Base-by-base conservation (phyloP, 2,329 filamentous ascomycete genomes). In the Uncinocarpus reesii region DNA sequence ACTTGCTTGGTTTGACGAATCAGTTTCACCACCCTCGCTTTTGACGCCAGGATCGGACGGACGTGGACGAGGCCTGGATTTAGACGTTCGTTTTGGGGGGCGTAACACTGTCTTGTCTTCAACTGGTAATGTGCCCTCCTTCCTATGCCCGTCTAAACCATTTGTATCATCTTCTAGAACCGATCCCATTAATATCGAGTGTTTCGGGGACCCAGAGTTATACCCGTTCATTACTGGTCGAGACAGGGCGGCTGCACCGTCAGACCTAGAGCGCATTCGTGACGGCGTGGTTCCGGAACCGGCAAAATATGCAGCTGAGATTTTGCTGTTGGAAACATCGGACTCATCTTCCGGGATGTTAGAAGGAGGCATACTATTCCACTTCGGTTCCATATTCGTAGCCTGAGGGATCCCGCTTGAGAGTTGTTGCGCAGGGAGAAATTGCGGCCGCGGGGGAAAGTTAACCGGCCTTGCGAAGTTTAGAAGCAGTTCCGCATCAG, bases 401-500 rank as follows among this genome's bases (percentile, higher is more conserved):
- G 63, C 60, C 53, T 65, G 62, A 26, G 62, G 59, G 53, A 57
- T 61, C 24, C 61, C 56, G 49, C 59, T 63, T 62, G 42, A 11
- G 18, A 38, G 16, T 35, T n/a, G 56, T 51, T 29, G 58, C 47
- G 42, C 55, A 47, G 24, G 53, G 49, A 18, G 45, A 7, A 46
- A 10, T n/a, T 15, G 16, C 23, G 38, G 32, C 3, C 52, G 46
- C 15, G 60, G 60, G 29, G 58, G 56, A 34, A 63, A 63, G 53
- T 66, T 64, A 28, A 59, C 59, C 1, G 67, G 66, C 29, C 67
- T 60, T 21, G 68, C 66, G 50, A 73, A 61, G 48, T 70, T 69
- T 20, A 74, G 59, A 36, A 74, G 55, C 47, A 74, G 61, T 48
- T 73, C 69, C 10, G 71, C 71, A 56, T 74, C 71, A 23, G 66